Evolutionary conservation across 495 filamentous ascomycete species (phyloP), one percentile per base, ranked within the genome.

Genomic region (Margaritispora aquatica): DNA sequence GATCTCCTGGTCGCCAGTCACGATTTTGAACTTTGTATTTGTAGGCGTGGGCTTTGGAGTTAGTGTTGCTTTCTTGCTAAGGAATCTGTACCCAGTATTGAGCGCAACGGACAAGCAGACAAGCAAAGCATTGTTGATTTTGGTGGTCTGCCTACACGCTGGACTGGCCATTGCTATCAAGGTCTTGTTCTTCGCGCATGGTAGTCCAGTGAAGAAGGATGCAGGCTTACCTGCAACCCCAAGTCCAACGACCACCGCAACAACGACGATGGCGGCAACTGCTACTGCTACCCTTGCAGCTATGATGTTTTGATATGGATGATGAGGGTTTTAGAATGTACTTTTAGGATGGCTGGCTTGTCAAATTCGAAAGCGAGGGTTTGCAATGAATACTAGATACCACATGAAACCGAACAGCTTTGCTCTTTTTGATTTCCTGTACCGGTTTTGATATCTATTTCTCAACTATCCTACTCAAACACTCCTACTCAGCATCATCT

Each of bases 21-120:
- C 80, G 13, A 81, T 89, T 54, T 81, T 98, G 53, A 98, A 98
- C 76, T 97, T 88, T 79, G 82, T 93, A 38, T 96, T 97, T 75
- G 92, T 96, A 8, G 89, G 79, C 31, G 78, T 97, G 46, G 94
- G 94, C 23, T 97, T 97, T 73, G 90, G 81, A 8, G 74, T 92
- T 65, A 92, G 87, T 17, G 90, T 88, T 9, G 82, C 87, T 51
- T 98, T 98, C 77, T 74, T 98, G 29, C 77, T 97, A 60, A 78
- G 94, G 48, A 98, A 98, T 71, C 69, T 98, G 63, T 96, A 96
- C 71, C 94, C 94, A 0, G 88, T 98, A 11, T 79, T 98, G 61
- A 92, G 85, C 70, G 91, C 92, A 41, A 96, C 92, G 46, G 94
- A 96, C 74, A 84, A 84, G 51, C 90, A 95, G 76, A 90, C 90